Evolutionary conservation across 2,329 filamentous ascomycete species (phyloP).

Genomic region (Hawksworthiomyces lignivorus): DNA sequence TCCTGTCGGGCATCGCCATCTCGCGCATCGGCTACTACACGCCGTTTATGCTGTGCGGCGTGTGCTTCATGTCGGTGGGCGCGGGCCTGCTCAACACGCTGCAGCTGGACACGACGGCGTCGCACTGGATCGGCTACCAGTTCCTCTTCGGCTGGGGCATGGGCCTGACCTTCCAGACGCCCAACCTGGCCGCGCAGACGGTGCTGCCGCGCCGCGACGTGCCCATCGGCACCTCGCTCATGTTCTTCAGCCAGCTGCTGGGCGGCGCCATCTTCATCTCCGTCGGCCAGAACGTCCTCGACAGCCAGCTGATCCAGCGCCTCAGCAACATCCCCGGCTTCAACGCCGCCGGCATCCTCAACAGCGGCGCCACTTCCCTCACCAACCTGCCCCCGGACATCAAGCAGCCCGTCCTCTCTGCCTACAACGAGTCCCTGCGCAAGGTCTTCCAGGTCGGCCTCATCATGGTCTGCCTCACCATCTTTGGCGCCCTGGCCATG

Average conservation of each 20-base stretch:
- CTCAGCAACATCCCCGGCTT: constrained; percentile 24
- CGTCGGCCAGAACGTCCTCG: constrained; percentile 38
- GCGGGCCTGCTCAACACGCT: constrained; percentile 33
- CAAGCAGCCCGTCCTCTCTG: constrained; percentile 19
- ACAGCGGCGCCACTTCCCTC: constrained; percentile 16
- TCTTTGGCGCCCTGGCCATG: constrained; percentile 47
- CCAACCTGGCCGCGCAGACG: constrained; percentile 38
- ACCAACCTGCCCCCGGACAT: constrained; percentile 18
- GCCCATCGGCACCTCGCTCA: constrained; percentile 33
- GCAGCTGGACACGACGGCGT: constrained; percentile 23
- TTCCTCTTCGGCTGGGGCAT: constrained; percentile 37
- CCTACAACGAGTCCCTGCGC: constrained; percentile 55
- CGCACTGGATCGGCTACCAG: constrained; percentile 33
- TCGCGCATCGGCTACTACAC: constrained; percentile 36
- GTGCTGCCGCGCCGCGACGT: constrained; percentile 33
- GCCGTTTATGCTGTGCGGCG: constrained; percentile 33
- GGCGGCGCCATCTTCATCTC: constrained; percentile 38
- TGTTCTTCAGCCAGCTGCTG: constrained; percentile 38
- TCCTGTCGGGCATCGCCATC: constrained; percentile 30
- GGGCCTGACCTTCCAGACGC: constrained; percentile 36
- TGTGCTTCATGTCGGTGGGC: constrained; percentile 29
- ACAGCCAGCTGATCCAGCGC: constrained; percentile 29
- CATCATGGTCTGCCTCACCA: constrained; percentile 42
- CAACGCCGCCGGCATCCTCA: constrained; percentile 13
- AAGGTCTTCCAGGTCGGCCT: constrained; percentile 54